Conservation (phyloP, 805 yeast genomes). For the Cyberlindnera euphorbiae region DNA sequence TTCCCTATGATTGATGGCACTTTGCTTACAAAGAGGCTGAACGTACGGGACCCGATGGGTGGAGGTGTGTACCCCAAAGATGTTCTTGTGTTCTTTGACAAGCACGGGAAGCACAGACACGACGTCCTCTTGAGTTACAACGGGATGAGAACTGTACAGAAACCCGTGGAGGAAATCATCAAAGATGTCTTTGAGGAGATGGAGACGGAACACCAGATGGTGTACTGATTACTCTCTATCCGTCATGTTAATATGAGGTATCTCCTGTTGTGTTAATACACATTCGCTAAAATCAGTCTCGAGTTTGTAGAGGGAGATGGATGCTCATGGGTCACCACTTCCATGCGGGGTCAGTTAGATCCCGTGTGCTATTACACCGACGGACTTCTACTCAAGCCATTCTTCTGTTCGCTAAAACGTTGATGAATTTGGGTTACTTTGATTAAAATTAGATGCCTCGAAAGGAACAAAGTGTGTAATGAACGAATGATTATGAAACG, state of each 20-base stretch:
- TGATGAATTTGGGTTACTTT: too few species aligned
- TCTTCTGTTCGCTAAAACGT: too few species aligned
- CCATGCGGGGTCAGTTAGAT: too few species aligned
- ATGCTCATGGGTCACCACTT: too few species aligned
- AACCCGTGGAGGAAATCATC: conserved; percentile 16
- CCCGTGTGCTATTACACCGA: too few species aligned
- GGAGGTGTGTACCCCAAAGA: conserved; percentile 28
- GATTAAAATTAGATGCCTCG: too few species aligned
- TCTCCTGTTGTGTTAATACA: too few species aligned
- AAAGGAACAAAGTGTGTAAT: too few species aligned
- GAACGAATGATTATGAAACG: background rate
- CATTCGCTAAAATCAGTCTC: too few species aligned
- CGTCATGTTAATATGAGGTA: background rate
- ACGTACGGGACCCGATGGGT: conserved; percentile 26
- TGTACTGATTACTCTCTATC: background rate
- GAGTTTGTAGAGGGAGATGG: too few species aligned
- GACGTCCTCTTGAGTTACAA: conserved; percentile 14
- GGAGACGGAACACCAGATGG: conserved; percentile 2
- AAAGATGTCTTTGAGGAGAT: conserved; percentile 19
- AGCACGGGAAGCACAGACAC: conserved; percentile 12
- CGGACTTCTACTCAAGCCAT: too few species aligned
- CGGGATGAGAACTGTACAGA: conserved; percentile 8
- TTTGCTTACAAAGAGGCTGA: conserved; percentile 13
- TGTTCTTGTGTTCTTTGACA: conserved; percentile 20
- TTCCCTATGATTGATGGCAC: conserved; percentile 21